These are phyloP conservation scores for Aspergillus asperescens DNA, from an alignment of 495 filamentous ascomycete genomes.

Conservation along the genomic window DNA sequence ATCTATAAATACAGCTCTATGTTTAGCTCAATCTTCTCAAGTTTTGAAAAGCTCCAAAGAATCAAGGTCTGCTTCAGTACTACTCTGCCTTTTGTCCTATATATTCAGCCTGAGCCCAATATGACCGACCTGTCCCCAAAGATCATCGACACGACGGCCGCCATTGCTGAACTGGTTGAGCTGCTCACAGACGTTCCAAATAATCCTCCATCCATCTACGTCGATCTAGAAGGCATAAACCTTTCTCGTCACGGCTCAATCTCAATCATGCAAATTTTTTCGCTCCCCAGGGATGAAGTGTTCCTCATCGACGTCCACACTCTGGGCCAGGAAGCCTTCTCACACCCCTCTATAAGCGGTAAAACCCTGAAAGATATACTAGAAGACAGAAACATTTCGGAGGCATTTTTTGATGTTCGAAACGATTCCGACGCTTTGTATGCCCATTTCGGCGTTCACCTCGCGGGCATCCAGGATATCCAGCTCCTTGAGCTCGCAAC, in stretches of 20 bases:
- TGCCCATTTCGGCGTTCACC: slow-evolving; percentile 32
- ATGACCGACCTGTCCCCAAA: neutral
- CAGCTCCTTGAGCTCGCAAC: slow-evolving; percentile 53
- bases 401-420: slow-evolving; percentile 38
- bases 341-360: slow-evolving; percentile 23
- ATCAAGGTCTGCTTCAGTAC: neutral
- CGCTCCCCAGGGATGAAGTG: neutral
- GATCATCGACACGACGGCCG: neutral
- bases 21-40: neutral
- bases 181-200: neutral
- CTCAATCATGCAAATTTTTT: slow-evolving; percentile 10
- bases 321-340: slow-evolving; percentile 41
- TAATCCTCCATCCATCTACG: slow-evolving; percentile 3
- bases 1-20: neutral
- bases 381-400: slow-evolving; percentile 31
- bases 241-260: slow-evolving; percentile 7
- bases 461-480: slow-evolving; percentile 45
- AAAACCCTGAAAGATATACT: slow-evolving; percentile 48
- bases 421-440: slow-evolving; percentile 53
- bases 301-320: slow-evolving; percentile 50
- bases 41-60: neutral
- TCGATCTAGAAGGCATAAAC: slow-evolving; percentile 12
- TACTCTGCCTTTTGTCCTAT: neutral
- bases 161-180: neutral
- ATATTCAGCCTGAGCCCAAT: neutral